Evolutionary conservation across 345 rosid species (phyloP), one percentile per base, ranked within the genome.

Genomic region (Microcos paniculata): DNA sequence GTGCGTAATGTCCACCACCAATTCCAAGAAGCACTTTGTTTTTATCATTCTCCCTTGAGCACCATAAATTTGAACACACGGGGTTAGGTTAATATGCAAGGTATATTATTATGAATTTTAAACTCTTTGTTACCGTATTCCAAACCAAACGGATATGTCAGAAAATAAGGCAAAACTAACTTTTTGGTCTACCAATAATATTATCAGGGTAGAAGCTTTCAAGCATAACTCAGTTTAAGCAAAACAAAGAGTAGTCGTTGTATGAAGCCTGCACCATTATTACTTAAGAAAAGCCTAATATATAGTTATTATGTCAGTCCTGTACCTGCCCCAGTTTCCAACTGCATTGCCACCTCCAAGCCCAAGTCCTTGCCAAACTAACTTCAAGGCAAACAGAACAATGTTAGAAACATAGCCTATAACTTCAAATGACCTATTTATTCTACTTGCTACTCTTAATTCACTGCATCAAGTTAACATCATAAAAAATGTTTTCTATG

Each of bases 1-100:
- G 98, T 31, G 93, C 98, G 74, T 93, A 95, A 81, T 93, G 96
- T 74, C 97, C 99, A 74, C 99, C 96, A 57, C 96, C 99, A 63
- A 95, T 83, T 66, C 97, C 99, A 65, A 93, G 79, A 35, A 93
- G 98, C 55, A 93, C 93, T 77, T 85, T 95, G 71, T 83, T 84
- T 70, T 84, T 90, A 21, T 81, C 79, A n/a, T 61, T 85, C 70
- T 82, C 89, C 80, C 96, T 95, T 66, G 66, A 67, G 64, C 69
- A 66, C 26, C 24, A 71, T 61, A 38, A 59, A 62, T 38, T 51
- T 10, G n/a, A 31, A 66, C 19, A 56, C 35, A 73, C 43, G 3
- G n/a, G 30, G 75, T 43, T 26, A 72, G 14, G 3, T 38, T 72
- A 40, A n/a, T 10, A 71, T 21, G 38, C 75, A 38, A 46, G 40